phyloP scores from a whole-genome alignment of 306 rosid species.

The Adenanthera pavonina region DNA sequence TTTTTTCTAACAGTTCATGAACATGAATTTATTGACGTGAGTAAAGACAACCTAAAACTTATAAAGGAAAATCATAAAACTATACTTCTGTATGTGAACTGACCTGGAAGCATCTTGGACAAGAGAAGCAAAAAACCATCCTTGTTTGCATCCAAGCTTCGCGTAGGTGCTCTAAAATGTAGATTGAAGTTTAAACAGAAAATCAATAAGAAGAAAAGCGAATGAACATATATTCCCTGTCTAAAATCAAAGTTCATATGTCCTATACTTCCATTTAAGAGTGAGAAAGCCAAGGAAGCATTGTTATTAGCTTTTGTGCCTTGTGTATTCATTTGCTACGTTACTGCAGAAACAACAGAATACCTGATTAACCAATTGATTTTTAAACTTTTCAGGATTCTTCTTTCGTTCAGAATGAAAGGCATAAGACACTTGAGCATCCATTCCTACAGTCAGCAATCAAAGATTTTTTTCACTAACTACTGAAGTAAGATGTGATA shows the following conservation, averaged over 20 bases:
- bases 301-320: constrained; percentile 1
- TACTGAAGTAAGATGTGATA: constrained; percentile 17
- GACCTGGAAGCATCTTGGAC: constrained; percentile 71
- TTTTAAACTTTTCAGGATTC: constrained; percentile 95
- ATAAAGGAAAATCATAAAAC: constrained; percentile 26
- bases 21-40: constrained; percentile 9
- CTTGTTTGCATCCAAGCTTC: constrained; percentile 82
- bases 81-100: constrained; percentile 45
- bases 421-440: constrained; percentile 97
- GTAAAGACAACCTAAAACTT: not conserved
- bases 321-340: constrained; percentile 19
- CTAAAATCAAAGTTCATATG: constrained; percentile 10
- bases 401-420: constrained; percentile 91
- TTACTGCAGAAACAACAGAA: constrained; percentile 14
- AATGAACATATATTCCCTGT: constrained; percentile 28
- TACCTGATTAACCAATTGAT: constrained; percentile 91
- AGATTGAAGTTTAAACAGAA: constrained; percentile 28
- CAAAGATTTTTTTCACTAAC: constrained; percentile 22
- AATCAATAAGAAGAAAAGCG: constrained; percentile 24
- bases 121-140: constrained; percentile 83
- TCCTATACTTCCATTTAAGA: constrained; percentile 27
- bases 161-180: constrained; percentile 78
- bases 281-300: not conserved
- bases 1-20: not conserved
- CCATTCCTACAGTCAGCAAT: constrained; percentile 74